Base-by-base conservation (phyloP, 495 filamentous ascomycete species). In the Daldinia concentrica region DNA sequence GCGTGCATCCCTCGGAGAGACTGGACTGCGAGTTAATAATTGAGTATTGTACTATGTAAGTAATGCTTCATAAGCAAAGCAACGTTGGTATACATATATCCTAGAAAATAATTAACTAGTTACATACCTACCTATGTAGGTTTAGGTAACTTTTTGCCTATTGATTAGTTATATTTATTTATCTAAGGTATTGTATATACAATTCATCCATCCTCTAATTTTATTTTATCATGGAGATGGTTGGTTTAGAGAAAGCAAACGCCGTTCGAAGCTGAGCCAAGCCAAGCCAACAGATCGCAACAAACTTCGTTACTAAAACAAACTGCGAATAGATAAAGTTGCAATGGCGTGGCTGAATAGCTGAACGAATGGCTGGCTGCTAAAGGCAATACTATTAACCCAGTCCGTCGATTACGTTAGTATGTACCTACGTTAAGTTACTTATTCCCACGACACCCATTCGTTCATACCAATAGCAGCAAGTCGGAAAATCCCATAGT, bases 401-500 rank as follows among this genome's bases (percentile, higher is more conserved):
- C 19, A 3, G 43, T 48, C 17, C 43, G 17, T 48, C 43, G 8
- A 48, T 7, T 22, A 36, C 12, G 32, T 34, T 34, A 11, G 30
- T 14, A 36, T 36, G 11, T 36, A 36, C 32, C 9, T 34, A 34
- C 8, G 2, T 9, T 9, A 36, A 36, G 34, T 14, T 36, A 36
- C 34, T 36, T 36, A 36, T 36, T 36, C 12, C 34, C 34, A 36
- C 34, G 1, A 36, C 34, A 36, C 34, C 11, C 34, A 14, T 12
- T 36, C 12, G 12, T 36, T 36, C n/a, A 48, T 48, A 22, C 43
- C 43, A 22, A 41, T 41, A n/a, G 39, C 39, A 19, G 19, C 9
- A 22, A 24, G 43, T 48, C 43, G 43, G 43, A 48, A 48, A 48
- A 48, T 48, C 43, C 17, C 43, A 48, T 48, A 22, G 17, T 48